Evolutionary conservation across 1,284 basidiomycete species (phyloP).

Genomic region (Rhizoctonia solani): DNA sequence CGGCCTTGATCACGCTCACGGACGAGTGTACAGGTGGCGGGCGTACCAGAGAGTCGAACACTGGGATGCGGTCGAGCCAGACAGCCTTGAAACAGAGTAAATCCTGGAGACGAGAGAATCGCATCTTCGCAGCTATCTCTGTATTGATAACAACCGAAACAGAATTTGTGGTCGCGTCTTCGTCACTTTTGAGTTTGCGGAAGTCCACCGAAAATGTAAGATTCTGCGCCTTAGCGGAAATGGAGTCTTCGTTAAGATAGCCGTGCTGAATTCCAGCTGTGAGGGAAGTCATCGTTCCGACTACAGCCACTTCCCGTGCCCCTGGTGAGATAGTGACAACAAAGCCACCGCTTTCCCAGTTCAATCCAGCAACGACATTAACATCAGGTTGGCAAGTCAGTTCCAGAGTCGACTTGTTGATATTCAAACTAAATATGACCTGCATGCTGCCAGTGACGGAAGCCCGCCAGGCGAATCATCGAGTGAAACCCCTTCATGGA

Average conservation of each 20-base stretch:
- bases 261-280: conserved; percentile 78
- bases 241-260: conserved; percentile 78
- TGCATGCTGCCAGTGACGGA: conserved; percentile 50
- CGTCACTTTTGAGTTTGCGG: conserved; percentile 53
- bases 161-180: conserved; percentile 54
- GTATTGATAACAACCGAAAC: conserved; percentile 75
- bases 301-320: conserved; percentile 68
- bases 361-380: conserved; percentile 80
- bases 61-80: conserved; percentile 82
- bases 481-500: conserved; percentile 37
- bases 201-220: conserved; percentile 73
- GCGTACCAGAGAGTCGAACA: conserved; percentile 56
- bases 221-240: conserved; percentile 68
- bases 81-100: conserved; percentile 88
- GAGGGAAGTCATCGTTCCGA: conserved; percentile 77
- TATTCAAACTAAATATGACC: conserved; percentile 82
- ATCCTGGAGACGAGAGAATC: conserved; percentile 82
- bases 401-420: conserved; percentile 83
- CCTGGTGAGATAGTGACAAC: conserved; percentile 75
- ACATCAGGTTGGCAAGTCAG: conserved; percentile 87
- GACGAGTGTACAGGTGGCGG: conserved; percentile 17
- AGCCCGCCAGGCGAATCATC: conserved; percentile 17
- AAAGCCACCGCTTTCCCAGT: conserved; percentile 93
- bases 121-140: conserved; percentile 70
- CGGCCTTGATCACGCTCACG: conserved; percentile 35